Base-by-base conservation (phyloP, 1,284 basidiomycete species). In the Inonotus obliquus region DNA sequence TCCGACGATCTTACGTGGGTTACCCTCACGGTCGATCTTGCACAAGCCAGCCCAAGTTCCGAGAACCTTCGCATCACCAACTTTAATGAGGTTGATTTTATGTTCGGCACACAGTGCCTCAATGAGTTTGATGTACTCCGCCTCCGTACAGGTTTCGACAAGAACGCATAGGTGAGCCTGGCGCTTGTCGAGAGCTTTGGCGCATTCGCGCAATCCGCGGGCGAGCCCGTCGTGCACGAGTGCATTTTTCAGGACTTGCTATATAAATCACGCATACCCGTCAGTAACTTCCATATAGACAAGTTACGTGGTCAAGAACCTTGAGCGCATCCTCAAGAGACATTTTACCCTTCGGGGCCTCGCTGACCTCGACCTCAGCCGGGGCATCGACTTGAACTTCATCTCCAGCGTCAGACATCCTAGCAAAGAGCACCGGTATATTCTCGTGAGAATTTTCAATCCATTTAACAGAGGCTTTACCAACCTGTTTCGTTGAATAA, bases 81-180 rank as follows among this genome's bases (percentile, higher is more conserved):
- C 94, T 82, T 98, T 98, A 90, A 98, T 98, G 69, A 98, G 82
- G 85, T 96, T 95, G 81, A 98, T 98, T 79, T 95, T 95, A 87
- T 98, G 94, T 83, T 98, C 96, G 69, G 94, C 93, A 78, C 96
- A 98, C 74, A 98, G 93, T 59, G 96, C 96, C 82, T 98, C 96
- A 70, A 98, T 97, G 81, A 99, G 93, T 84, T 98, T 98, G 85
- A 98, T 92, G 87, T 99, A 98, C 81, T 98, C 96, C 71, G 95
- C 93, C 82, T 98, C 96, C 65, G 92, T 96, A 84, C 95, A 97
- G 65, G 94, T 95, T 87, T 99, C 96, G 76, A 98, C 95, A 73
- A 99, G 91, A 67, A 99, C 96, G 80, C 96, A 98, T 64, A 99
- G 86, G 79, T 98, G 96, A 63, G 96, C 96, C 85, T 97, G 93